phyloP scores from a whole-genome alignment of 768 basidiomycete species.

The Tremella fuciformis region DNA sequence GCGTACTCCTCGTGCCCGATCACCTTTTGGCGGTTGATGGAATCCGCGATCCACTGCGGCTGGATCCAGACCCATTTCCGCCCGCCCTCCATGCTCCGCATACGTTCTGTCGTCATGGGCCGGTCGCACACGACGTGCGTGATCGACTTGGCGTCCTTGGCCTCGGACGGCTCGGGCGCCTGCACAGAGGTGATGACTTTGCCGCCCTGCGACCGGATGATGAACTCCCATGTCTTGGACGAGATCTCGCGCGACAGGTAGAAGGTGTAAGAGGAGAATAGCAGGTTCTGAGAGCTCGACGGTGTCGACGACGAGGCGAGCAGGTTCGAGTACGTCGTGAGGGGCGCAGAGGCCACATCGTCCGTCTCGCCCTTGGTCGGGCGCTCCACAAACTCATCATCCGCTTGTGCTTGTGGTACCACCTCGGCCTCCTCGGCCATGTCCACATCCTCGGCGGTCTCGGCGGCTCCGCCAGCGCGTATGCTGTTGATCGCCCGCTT shows the following conservation, averaged over 20 bases:
- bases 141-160: constrained; percentile 72
- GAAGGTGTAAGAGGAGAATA: constrained; percentile 85
- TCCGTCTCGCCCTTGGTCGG: constrained; percentile 48
- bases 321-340: constrained; percentile 57
- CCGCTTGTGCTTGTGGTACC: constrained; percentile 33
- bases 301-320: constrained; percentile 46
- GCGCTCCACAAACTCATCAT: constrained; percentile 51
- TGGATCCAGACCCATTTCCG: constrained; percentile 81
- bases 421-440: constrained; percentile 31
- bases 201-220: constrained; percentile 87
- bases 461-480: constrained; percentile 29
- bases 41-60: constrained; percentile 97
- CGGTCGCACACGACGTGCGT: constrained; percentile 96
- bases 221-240: constrained; percentile 86
- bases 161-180: constrained; percentile 19
- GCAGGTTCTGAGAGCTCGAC: constrained; percentile 51
- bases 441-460: constrained; percentile 35
- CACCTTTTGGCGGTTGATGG: constrained; percentile 80
- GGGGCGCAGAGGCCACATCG: constrained; percentile 56
- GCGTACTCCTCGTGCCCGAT: constrained; percentile 79
- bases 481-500: constrained; percentile 59
- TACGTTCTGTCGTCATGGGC: constrained; percentile 57
- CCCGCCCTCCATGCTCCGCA: constrained; percentile 63
- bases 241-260: constrained; percentile 92
- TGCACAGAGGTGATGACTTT: constrained; percentile 76